Percentiles rank a stretch among this genome's conserved stretches.
Evolutionary conservation across 2,329 filamentous ascomycete genomes (phyloP).

Genomic region (Fusarium falciforme): DNA sequence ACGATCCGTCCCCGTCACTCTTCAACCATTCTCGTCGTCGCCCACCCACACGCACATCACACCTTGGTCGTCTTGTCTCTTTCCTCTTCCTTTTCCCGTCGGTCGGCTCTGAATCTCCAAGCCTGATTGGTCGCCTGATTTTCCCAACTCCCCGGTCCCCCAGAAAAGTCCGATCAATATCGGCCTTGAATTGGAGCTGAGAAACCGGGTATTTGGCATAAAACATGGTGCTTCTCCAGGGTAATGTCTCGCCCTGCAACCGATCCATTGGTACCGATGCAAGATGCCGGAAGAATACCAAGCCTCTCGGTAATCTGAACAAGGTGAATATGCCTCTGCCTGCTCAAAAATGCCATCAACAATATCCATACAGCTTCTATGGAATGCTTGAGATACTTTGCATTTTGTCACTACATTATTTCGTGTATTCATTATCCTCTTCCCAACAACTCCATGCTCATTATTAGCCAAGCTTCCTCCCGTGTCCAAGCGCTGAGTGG

Average conservation of each 20-base stretch:
- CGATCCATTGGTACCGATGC: not conserved
- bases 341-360: not conserved
- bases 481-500: conserved; percentile 5
- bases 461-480: not conserved
- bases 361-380: not conserved
- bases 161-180: not conserved
- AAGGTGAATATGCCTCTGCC: not conserved
- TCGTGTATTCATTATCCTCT: not conserved
- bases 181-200: not conserved
- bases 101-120: not conserved
- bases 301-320: not conserved
- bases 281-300: not conserved
- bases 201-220: not conserved
- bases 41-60: not conserved
- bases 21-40: not conserved
- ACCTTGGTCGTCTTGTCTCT: not conserved
- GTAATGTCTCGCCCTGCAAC: not conserved
- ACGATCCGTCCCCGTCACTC: not conserved
- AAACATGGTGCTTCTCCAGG: not conserved
- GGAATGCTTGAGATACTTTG: not conserved
- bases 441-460: not conserved
- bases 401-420: not conserved
- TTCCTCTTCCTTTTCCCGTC: not conserved
- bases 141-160: not conserved
- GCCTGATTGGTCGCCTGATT: not conserved